Base-by-base conservation (phyloP, 768 basidiomycete genomes). In the Lactifluus piperatus region DNA sequence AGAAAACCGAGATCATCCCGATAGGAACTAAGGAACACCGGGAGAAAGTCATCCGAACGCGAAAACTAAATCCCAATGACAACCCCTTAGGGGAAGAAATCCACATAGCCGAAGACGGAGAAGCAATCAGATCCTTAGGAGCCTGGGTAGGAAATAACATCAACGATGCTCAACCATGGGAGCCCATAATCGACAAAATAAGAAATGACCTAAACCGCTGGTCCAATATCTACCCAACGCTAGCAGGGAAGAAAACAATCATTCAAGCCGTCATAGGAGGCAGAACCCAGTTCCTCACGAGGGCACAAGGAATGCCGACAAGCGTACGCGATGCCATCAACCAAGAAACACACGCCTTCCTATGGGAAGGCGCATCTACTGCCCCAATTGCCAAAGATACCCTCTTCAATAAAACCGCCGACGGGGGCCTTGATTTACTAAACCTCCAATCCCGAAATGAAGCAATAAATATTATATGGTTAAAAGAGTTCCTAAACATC, bases 401-500 rank as follows among this genome's bases (percentile, higher is more conserved):
- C 11, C 51, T 63, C 14, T 3, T 1, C 56, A 10, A 13, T 3
- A 9, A 8, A 1, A 8, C 34, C 10, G 2, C n/a, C 13, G 26
- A 63, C 26, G 65, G 63, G 0, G 65, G 63, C 0, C 18, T 66
- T 0, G 29, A 41, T 4, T 48, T 66, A 0, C 48, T 67, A 7
- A 46, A 66, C 49, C 34, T 67, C 2, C 24, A 11, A 4, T 14
- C 56, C 0, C 0, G 62, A 2, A 58, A 63, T 16, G 56, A 60
- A 14, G 65, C 66, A 0, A 63, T 67, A 0, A 41, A 66, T 1
- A 13, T 67, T 0, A 57, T 32, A 1, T 66, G 66, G 65, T 16
- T 64, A 0, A 58, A 54, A 36, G 16, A 16, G 0, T 64, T 62
- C 60, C 65, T 67, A 0, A 29, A 64, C 46, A 20, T 60, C 0